Conservation (phyloP, 805 yeast species). For the Geotrichum ghanense region DNA sequence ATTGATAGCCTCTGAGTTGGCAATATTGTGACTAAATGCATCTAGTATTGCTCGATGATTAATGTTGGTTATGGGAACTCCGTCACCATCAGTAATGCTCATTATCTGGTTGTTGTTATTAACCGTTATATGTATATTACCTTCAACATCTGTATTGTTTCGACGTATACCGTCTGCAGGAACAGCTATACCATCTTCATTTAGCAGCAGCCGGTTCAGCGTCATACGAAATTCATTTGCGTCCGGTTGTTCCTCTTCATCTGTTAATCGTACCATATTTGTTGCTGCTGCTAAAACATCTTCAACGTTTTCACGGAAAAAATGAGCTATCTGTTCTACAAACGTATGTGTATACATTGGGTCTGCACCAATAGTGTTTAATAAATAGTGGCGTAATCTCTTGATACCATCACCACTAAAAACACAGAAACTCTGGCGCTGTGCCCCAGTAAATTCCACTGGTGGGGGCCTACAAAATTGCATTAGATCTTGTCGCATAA, state of each 20-base stretch:
- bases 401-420: conserved; percentile 85
- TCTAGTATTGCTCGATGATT: no score
- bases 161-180: no score
- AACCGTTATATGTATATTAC: no score
- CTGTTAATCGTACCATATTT: not conserved
- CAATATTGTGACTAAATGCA: no score
- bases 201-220: no score
- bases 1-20: no score
- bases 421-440: conserved; percentile 78
- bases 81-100: no score
- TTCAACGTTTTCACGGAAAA: conserved; percentile 14
- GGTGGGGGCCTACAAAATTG: conserved; percentile 88
- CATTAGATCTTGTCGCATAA: conserved; percentile 74
- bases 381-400: conserved; percentile 59
- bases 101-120: no score
- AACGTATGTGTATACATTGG: not conserved
- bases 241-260: not conserved
- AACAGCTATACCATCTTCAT: no score
- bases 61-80: no score
- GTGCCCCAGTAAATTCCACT: conserved; percentile 78
- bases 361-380: conserved; percentile 12
- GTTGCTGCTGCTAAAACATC: conserved; percentile 1
- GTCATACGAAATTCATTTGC: no score
- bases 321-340: conserved; percentile 16
- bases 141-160: no score